Evolutionary conservation across 805 yeast species (phyloP).

Genomic region (Soucietia sequanensis): DNA sequence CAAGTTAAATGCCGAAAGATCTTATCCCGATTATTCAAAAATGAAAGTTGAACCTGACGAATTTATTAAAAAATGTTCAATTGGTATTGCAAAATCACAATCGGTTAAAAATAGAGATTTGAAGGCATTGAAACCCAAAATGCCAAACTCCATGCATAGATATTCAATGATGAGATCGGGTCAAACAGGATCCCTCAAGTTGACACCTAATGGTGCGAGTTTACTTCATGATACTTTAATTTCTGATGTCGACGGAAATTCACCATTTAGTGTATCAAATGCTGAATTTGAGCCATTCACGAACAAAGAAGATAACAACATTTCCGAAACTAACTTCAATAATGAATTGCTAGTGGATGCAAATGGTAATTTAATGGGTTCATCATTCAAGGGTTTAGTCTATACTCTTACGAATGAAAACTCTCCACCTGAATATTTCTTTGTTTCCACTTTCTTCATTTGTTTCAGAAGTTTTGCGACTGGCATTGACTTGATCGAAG

Average conservation of each 20-base stretch:
- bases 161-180: slow-evolving; percentile 54
- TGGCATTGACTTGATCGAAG: slow-evolving; percentile 66
- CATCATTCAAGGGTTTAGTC: slow-evolving; percentile 68
- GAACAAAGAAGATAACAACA: slow-evolving; percentile 10
- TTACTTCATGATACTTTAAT: slow-evolving; percentile 35
- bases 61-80: slow-evolving; percentile 61
- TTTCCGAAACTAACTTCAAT: slow-evolving; percentile 16
- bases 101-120: slow-evolving; percentile 21
- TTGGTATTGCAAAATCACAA: slow-evolving; percentile 51
- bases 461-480: slow-evolving; percentile 72
- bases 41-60: slow-evolving; percentile 58
- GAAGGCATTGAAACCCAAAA: slow-evolving; percentile 17
- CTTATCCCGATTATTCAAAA: slow-evolving; percentile 62
- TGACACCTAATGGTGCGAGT: slow-evolving; percentile 49
- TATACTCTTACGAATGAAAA: slow-evolving; percentile 65
- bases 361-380: slow-evolving; percentile 58
- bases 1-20: slow-evolving; percentile 54
- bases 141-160: slow-evolving; percentile 26
- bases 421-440: slow-evolving; percentile 63
- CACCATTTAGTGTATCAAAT: slow-evolving; percentile 33
- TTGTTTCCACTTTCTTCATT: slow-evolving; percentile 71
- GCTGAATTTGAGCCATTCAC: slow-evolving; percentile 37
- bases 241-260: slow-evolving; percentile 23
- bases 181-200: slow-evolving; percentile 45
- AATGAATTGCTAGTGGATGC: slow-evolving; percentile 53